Conservation (phyloP, 768 basidiomycete species). For the Hericium coralloides region DNA sequence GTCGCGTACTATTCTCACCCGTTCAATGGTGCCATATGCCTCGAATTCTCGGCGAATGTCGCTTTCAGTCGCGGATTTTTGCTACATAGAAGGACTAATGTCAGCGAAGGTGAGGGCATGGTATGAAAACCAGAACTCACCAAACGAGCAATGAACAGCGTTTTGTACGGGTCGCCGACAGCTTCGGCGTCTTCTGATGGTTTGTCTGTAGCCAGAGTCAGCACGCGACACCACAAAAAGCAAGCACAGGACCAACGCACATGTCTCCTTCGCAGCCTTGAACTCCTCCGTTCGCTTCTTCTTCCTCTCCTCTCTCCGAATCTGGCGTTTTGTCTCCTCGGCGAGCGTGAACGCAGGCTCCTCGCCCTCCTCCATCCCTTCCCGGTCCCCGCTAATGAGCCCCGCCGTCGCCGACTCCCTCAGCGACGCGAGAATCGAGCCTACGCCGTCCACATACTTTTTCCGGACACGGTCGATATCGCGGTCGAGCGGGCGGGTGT, state of each 20-base stretch:
- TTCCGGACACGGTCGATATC: conserved; percentile 67
- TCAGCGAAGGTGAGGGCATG: background rate
- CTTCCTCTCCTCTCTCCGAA: conserved; percentile 70
- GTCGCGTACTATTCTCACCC: conserved; percentile 88
- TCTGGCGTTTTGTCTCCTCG: conserved; percentile 74
- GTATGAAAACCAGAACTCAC: conserved; percentile 31
- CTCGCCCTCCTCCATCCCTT: conserved; percentile 78
- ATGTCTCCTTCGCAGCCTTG: conserved; percentile 74
- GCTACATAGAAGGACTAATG: conserved; percentile 36
- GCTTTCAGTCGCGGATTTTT: conserved; percentile 84
- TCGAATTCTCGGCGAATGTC: conserved; percentile 96
- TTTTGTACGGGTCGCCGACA: conserved; percentile 96
- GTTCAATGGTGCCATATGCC: conserved; percentile 89
- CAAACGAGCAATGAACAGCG: conserved; percentile 90
- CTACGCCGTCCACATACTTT: conserved; percentile 76
- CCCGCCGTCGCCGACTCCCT: conserved; percentile 70
- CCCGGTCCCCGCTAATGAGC: conserved; percentile 49
- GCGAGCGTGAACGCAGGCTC: conserved; percentile 74
- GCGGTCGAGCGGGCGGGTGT: conserved; percentile 74
- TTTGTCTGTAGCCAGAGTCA: conserved; percentile 53
- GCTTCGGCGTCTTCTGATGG: conserved; percentile 88
- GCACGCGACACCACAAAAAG: conserved; percentile 1
- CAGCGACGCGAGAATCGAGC: conserved; percentile 57
- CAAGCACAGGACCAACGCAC: conserved; percentile 37
- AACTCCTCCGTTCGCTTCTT: conserved; percentile 70